Conservation (phyloP, 73 alveolate species). For the Effrenium voratum region DNA sequence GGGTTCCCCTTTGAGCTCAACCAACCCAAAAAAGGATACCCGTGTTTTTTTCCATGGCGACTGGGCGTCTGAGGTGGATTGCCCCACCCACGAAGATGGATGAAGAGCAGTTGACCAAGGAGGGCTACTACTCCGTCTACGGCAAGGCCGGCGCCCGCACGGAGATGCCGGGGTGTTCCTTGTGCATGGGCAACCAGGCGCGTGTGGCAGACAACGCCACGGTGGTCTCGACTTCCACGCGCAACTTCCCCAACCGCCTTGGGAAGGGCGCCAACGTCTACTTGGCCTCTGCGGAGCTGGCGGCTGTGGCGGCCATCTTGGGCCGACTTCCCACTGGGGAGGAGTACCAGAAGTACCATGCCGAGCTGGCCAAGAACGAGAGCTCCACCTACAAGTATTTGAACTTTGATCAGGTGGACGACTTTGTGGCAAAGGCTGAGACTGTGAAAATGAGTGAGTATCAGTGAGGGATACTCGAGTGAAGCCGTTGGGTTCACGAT, state of each 20-base stretch:
- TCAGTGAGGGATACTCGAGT: too few species aligned
- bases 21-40: too few species aligned
- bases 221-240: conserved; percentile 92
- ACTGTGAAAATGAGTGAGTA: conserved; percentile 50
- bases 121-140: conserved; percentile 75
- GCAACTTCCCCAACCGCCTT: conserved; percentile 93
- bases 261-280: conserved; percentile 91
- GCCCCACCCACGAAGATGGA: conserved; percentile 94
- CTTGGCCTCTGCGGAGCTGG: conserved; percentile 83
- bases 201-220: conserved; percentile 93
- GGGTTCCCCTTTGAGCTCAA: too few species aligned
- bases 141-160: conserved; percentile 94
- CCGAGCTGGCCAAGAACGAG: conserved; percentile 88
- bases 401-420: conserved; percentile 82
- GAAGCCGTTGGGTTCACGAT: too few species aligned
- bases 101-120: conserved; percentile 94
- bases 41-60: too few species aligned
- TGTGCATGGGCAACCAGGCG: conserved; percentile 94
- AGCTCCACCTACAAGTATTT: conserved; percentile 63
- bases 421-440: conserved; percentile 72
- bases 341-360: conserved; percentile 81
- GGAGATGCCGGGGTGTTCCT: conserved; percentile 93
- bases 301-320: conserved; percentile 77
- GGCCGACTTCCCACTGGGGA: conserved; percentile 82
- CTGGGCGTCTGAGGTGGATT: too few species aligned